Conservation (phyloP, 148 eudicot genomes). For the Rhododendron ovatum region DNA sequence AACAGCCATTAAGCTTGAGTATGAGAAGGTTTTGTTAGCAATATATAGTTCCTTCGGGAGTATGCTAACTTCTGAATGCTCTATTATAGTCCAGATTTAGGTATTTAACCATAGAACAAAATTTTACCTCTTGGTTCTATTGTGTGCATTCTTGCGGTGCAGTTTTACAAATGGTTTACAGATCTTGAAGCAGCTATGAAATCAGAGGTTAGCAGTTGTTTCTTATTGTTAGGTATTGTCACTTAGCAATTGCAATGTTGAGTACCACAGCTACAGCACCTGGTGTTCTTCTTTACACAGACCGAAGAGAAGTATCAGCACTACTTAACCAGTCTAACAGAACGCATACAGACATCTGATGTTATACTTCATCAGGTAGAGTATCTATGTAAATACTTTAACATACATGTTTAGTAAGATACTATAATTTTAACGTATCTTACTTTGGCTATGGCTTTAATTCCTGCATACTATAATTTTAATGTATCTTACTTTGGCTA, state of each 20-base stretch:
- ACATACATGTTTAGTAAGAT: background rate
- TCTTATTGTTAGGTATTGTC: constrained; percentile 11
- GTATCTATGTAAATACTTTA: background rate
- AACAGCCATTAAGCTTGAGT: background rate
- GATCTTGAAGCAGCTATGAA: constrained; percentile 99
- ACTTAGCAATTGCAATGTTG: constrained; percentile 3
- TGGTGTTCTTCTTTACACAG: constrained; percentile 41
- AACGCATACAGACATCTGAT: constrained; percentile 86
- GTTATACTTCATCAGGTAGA: constrained; percentile 75
- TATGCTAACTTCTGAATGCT: background rate
- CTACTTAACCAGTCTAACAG: constrained; percentile 74
- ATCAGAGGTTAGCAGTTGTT: constrained; percentile 67
- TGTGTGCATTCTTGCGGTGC: constrained; percentile 20
- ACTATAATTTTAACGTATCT: background rate
- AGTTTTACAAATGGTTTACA: constrained; percentile 97
- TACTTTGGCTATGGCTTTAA: background rate
- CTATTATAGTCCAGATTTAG: background rate
- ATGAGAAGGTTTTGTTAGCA: background rate
- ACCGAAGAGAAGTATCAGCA: constrained; percentile 98
- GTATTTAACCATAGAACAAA: background rate
- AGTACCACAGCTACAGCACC: constrained; percentile 4
- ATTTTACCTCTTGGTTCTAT: constrained; percentile 11
- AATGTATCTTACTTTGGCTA: background rate
- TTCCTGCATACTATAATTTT: background rate
- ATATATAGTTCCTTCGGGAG: background rate